phyloP scores from a whole-genome alignment of 1,284 basidiomycete genomes.

The Trichosporon faecale region DNA sequence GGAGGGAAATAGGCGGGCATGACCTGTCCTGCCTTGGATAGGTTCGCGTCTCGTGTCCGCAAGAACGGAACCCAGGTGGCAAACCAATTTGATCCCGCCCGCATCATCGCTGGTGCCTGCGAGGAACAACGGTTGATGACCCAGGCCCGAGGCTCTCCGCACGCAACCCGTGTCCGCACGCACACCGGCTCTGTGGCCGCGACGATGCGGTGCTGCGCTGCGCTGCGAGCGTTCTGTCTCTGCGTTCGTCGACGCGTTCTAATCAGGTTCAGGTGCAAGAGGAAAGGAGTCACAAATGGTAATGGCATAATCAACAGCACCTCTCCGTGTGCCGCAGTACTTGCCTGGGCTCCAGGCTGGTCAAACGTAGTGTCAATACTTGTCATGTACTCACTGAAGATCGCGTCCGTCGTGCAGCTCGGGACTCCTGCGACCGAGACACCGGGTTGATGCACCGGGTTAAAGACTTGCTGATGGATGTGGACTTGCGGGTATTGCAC shows the following conservation, averaged over 20 bases:
- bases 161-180: background rate
- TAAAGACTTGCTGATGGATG: background rate
- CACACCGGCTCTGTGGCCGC: background rate
- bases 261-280: constrained; percentile 6
- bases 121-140: background rate
- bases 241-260: constrained; percentile 7
- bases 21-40: background rate
- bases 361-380: background rate
- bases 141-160: background rate
- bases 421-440: background rate
- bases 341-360: constrained; percentile 5
- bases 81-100: background rate
- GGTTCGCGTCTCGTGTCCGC: background rate
- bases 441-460: background rate
- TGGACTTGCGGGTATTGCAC: background rate
- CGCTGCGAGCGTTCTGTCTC: background rate
- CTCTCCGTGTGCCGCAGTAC: constrained; percentile 8
- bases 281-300: constrained; percentile 7
- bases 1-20: background rate
- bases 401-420: background rate
- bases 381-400: background rate
- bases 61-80: background rate
- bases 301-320: constrained; percentile 12
- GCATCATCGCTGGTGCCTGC: background rate
- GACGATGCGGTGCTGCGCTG: background rate